Percentiles rank a stretch among this genome's conserved stretches.
phyloP scores from a whole-genome alignment of 257 asterid species.

The Jacaranda copaia region DNA sequence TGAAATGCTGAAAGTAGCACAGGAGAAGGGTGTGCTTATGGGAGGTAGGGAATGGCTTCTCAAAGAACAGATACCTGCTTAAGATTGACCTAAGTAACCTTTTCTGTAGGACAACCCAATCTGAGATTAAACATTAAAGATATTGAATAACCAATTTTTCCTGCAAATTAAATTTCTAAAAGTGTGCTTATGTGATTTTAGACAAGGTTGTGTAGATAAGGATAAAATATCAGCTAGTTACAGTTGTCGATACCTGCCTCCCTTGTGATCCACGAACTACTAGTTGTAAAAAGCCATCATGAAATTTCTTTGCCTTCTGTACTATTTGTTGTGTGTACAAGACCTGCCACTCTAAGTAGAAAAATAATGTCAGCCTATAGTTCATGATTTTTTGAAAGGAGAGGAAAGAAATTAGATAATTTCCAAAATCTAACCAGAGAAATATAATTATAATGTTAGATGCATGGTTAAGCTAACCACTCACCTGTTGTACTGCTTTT shows the following conservation, averaged over 20 bases:
- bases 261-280: constrained; percentile 70
- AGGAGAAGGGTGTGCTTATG: neutral
- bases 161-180: constrained; percentile 1
- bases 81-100: neutral
- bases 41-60: neutral
- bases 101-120: neutral
- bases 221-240: constrained; percentile 26
- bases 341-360: constrained; percentile 79
- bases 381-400: constrained; percentile 11
- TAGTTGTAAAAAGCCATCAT: constrained; percentile 80
- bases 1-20: neutral
- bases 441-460: constrained; percentile 1
- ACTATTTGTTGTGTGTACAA: constrained; percentile 84
- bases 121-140: neutral
- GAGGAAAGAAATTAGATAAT: neutral
- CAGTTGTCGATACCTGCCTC: constrained; percentile 68
- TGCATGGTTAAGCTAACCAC: constrained; percentile 33
- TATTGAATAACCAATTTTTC: neutral
- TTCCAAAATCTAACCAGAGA: constrained; percentile 13
- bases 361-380: constrained; percentile 16
- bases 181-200: constrained; percentile 25
- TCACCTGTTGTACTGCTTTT: constrained; percentile 59
- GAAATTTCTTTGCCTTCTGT: constrained; percentile 86
- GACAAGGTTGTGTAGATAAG: constrained; percentile 21
- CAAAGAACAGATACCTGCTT: constrained; percentile 18